Conservation (phyloP, 805 yeast species). For the Candida ipomoeae region DNA sequence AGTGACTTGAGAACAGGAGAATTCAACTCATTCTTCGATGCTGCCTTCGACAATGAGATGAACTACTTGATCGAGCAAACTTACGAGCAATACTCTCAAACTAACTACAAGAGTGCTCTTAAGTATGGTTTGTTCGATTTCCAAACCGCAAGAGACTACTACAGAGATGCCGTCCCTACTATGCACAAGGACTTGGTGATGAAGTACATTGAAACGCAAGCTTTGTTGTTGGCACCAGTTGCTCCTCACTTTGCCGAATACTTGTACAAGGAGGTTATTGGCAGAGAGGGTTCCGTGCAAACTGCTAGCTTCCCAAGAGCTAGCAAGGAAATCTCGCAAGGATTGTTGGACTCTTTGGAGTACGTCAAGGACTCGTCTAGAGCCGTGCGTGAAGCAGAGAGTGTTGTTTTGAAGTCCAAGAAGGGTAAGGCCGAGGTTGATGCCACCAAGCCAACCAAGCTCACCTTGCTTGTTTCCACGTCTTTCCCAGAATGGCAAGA, state of each 20-base stretch:
- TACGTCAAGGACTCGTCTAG: conserved; percentile 78
- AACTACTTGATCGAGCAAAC: conserved; percentile 74
- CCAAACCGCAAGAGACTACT: conserved; percentile 93
- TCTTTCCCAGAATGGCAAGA: conserved; percentile 77
- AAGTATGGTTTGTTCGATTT: conserved; percentile 89
- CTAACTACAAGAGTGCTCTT: conserved; percentile 84
- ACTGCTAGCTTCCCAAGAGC: conserved; percentile 76
- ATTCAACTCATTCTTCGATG: conserved; percentile 65
- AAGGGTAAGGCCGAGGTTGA: conserved; percentile 83
- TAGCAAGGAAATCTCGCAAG: conserved; percentile 57
- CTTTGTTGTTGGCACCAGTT: conserved; percentile 79
- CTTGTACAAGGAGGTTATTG: conserved; percentile 78
- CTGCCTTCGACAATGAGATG: conserved; percentile 92
- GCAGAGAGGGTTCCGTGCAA: conserved; percentile 64
- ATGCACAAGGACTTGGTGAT: conserved; percentile 83
- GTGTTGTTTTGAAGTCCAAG: conserved; percentile 71
- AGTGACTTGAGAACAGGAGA: conserved; percentile 48
- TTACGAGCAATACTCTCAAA: conserved; percentile 60
- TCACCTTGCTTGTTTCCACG: conserved; percentile 69
- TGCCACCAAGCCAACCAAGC: conserved; percentile 62
- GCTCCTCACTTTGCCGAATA: conserved; percentile 96
- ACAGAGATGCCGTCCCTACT: conserved; percentile 68
- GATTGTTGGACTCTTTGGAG: conserved; percentile 62
- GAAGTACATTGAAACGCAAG: conserved; percentile 83
- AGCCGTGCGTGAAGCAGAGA: conserved; percentile 90